Conservation (phyloP, 805 yeast genomes). For the Jamesozyma jinghongensis region DNA sequence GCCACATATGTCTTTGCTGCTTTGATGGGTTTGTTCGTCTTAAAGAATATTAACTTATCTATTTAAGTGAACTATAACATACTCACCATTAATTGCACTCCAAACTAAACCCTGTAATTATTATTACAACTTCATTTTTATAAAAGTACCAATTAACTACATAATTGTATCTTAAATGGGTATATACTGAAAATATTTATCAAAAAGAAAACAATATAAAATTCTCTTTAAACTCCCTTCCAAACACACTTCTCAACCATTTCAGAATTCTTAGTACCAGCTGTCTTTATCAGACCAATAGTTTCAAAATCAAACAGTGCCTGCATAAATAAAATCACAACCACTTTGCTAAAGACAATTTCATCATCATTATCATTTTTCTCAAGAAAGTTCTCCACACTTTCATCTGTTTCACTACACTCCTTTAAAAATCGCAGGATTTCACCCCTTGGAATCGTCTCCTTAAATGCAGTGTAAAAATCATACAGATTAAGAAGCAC, state of each 20-base stretch:
- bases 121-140: no score
- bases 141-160: no score
- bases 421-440: constrained; percentile 21
- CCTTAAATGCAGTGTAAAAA: constrained; percentile 53
- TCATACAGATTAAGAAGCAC: constrained; percentile 58
- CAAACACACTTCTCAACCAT: constrained; percentile 27
- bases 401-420: constrained; percentile 21
- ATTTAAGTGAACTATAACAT: constrained; percentile 18
- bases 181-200: not conserved
- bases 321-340: constrained; percentile 67
- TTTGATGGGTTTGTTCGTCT: constrained; percentile 43
- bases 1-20: constrained; percentile 55
- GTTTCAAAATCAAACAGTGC: constrained; percentile 60
- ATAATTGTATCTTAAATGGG: not conserved
- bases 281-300: constrained; percentile 60
- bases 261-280: constrained; percentile 31
- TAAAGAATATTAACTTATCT: constrained; percentile 38
- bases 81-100: not conserved
- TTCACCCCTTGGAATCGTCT: constrained; percentile 32
- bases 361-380: constrained; percentile 17
- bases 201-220: not conserved
- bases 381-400: constrained; percentile 19
- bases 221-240: constrained; percentile 25
- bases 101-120: no score
- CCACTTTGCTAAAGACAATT: constrained; percentile 49